Base-by-base conservation (phyloP, 1,139 yeast species). In the Pichia sp. region DNA sequence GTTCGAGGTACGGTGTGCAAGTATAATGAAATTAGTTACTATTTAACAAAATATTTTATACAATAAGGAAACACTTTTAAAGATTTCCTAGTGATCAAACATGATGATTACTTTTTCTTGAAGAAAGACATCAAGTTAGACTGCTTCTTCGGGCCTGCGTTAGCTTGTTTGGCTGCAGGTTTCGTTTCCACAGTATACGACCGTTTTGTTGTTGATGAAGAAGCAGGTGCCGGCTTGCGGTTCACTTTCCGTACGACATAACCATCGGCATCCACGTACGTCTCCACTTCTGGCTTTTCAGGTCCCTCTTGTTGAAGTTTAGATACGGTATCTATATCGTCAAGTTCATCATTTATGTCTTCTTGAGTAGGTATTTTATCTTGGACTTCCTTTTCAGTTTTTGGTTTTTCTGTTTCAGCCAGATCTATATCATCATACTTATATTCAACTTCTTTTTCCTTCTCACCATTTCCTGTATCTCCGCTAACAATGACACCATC, bases 41-140 rank as follows among this genome's bases (percentile, higher is more conserved):
- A n/a, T n/a, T n/a, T n/a, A n/a, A n/a, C n/a, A n/a, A n/a, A n/a
- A n/a, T n/a, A n/a, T 5, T 26, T 15, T 15, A 15, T 27, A 27
- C 5, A 15, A 16, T 25, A 6, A 25, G 9, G 14, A 8, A n/a
- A n/a, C 28, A n/a, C 28, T 25, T n/a, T 8, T 25, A 13, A 13
- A 27, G 4, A 24, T 19, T 25, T 15, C 10, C 15, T 27, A 16
- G 29, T 10, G 20, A 19, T 33, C 20, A n/a, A 16, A 28, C 7
- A 16, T 10, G 13, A n/a, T 21, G 15, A 32, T 42, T 47, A 41
- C 32, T 53, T 52, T 42, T 56, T 56, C 14, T 59, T 58, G 35
- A 59, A 59, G 41, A 59, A 59, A 6, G 55, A 48, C 61, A 58
- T 56, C 33, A 59, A 43, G 6, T 59, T 55, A 6, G 57, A 46